Evolutionary conservation across 2,329 filamentous ascomycete species (phyloP), one percentile per base, ranked within the genome.

Genomic region (Tetracladium maxilliforme): DNA sequence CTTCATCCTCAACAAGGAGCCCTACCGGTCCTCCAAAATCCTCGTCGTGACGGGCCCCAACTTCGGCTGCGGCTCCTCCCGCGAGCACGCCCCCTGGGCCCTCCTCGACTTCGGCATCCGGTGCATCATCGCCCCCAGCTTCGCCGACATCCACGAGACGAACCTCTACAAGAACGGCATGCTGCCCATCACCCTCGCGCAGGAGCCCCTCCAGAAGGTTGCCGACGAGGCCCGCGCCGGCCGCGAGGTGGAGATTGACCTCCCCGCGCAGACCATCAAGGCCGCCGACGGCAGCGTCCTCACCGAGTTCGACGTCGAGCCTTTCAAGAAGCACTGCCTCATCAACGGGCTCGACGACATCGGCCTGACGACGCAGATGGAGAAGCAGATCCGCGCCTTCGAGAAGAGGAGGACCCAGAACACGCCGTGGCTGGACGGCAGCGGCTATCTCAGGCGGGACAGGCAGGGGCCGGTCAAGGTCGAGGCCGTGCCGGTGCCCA

Each of bases 81-180:
- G 90, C 47, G 90, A 95, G 55, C 90, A 95, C 58, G 90, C 90
- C 3, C 90, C 90, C 2, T 95, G 90, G 90, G 87, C 90, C 6
- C 68, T 95, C 14, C 73, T 92, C 29, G 90, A 95, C 55, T 95
- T 95, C 41, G 90, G 90, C 38, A 93, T 98, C 58, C 82, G 78
- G 47, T 87, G 78, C 49, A 66, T 95, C 43, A 92, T 95, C 39
- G 90, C 87, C 2, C 82, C 83, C 2, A 86, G 79, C n/a, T 81
- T 70, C 38, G 80, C 78, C 30, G 83, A 92, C 45, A 98, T 98
- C 52, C 94, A 94, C 71, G 92, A 87, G 70, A 94, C 93, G 70
- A 98, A 98, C 64, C 90, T 80, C n/a, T 95, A 94, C 70, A 95
- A 98, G 68, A 98, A 98, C 60, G 87, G 87, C 58, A 95, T 95